A percentile compares a stretch with the other conserved stretches of the same genome.
phyloP scores from a whole-genome alignment of 116 monocot species.

The Zostera marina region DNA sequence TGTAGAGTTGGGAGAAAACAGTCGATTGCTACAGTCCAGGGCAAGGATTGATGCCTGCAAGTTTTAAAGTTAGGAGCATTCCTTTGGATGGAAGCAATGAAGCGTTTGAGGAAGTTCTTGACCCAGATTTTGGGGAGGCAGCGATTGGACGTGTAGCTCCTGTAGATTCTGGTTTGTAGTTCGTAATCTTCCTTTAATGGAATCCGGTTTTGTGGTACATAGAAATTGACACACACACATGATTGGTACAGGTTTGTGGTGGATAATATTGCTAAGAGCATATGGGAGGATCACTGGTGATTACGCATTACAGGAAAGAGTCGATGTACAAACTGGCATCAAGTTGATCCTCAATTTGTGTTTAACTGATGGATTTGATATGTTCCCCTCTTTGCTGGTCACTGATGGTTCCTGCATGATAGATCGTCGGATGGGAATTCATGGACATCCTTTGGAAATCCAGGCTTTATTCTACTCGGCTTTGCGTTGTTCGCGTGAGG shows the following conservation, averaged over 20 bases:
- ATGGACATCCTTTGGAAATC: constrained; percentile 98
- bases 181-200: too few species aligned
- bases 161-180: constrained; percentile 78
- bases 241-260: constrained; percentile 67
- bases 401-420: constrained; percentile 99
- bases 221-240: too few species aligned
- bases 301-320: constrained; percentile 81
- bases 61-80: constrained; percentile 81
- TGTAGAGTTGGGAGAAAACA: constrained; percentile 97
- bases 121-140: constrained; percentile 96
- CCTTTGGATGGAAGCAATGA: constrained; percentile 77
- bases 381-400: constrained; percentile 90
- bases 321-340: constrained; percentile 94
- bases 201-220: too few species aligned
- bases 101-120: constrained; percentile 78
- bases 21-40: constrained; percentile 99
- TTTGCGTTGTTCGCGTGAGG: constrained; percentile 44
- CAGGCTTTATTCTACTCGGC: constrained; percentile 68
- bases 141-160: constrained; percentile 98
- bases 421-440: constrained; percentile 96
- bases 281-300: constrained; percentile 97
- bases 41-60: constrained; percentile 97
- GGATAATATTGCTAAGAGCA: constrained; percentile 96
- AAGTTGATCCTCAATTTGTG: constrained; percentile 84
- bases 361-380: constrained; percentile 92